Base-by-base conservation (phyloP, 2,329 filamentous ascomycete species). In the Botryotinia globosa region DNA sequence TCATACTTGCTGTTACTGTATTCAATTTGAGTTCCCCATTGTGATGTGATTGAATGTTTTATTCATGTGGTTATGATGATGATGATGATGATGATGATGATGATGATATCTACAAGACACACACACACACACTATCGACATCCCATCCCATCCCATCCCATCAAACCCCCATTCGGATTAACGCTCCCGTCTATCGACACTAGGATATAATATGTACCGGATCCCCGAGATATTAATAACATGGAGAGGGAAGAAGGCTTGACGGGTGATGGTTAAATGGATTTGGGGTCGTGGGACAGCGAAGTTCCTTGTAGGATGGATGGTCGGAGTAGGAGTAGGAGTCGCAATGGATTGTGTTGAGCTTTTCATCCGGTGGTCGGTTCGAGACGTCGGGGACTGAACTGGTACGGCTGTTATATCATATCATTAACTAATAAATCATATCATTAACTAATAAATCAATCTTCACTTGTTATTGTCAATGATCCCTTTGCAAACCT, bases 101-200 rank as follows among this genome's bases (percentile, higher is more conserved):
- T 37, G 51, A 18, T 59, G 32, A 61, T 25, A 25, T 18, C 20
- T 42, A 61, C 37, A n/a, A 61, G 56, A 25, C 48, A 45, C 44
- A 45, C 20, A 45, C 44, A 48, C 45, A 48, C 22, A 25, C 22
- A 48, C 37, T 8, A 37, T 39, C 12, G 9, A 39, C 2, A 12
- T 12, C 9, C 37, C 34, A 39, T 64, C 37, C 59, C n/a, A n/a
- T 39, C 6, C 4, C 51, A 39, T 64, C 37, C 59, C 58, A 42
- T 34, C 25, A 65, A 34, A 56, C 20, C 69, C 69, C 44, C 39
- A 65, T 71, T 65, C 29, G 69, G 69, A 65, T 58, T 65, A 65
- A 71, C 42, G 58, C 68, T 70, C 68, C 68, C 68, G 68, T 70
- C 54, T 32, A 59, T 48, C 42, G 39, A 45, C 59, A 44, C 54